Evolutionary conservation across 2,329 filamentous ascomycete species (phyloP), one percentile per base, ranked within the genome.

Genomic region (Alternaria sp.): DNA sequence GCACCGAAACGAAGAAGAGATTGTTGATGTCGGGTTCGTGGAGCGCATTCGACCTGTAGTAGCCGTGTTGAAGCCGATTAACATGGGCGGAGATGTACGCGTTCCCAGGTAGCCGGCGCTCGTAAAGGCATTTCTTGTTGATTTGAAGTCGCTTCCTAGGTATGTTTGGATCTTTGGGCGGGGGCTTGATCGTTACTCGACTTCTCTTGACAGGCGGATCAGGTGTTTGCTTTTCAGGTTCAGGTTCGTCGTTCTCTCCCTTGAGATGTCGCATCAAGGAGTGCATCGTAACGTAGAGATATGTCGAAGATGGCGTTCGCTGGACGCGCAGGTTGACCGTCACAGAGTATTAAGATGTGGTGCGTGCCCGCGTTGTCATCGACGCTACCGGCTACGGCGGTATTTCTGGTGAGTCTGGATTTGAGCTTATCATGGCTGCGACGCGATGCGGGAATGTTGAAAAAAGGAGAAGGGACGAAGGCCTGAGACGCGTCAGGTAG

Each of bases 41-140:
- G 1, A 85, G 75, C 6, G 78, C 77, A 2, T 73, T 65, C 55
- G 78, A 83, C 21, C 81, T 77, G 71, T 84, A 85, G 61, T 77
- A 82, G 6, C 84, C 84, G 65, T 84, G 82, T 63, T 86, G 84
- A 8, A 86, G 77, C 3, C 84, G 82, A 60, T 84, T 82, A 10
- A 84, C 81, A 63, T 86, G 82, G 0, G 83, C 84, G 0, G 84
- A 84, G 55, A 85, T 80, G 66, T 82, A 85, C 8, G 83, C 81
- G 41, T 83, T 78, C 5, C 84, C 83, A 0, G 83, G 83, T 14
- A 86, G 78, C 21, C 74, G 78, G 20, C 83, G 81, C 68, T 86
- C 84, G 58, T 85, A 86, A 44, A 86, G 80, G 60, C 84, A 84
- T 71, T 79, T 76, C 30, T 77, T 73, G 43, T 73, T 71, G n/a